Evolutionary conservation across 352 stramenopile species (phyloP).

Genomic region (Sclerospora graminicola): DNA sequence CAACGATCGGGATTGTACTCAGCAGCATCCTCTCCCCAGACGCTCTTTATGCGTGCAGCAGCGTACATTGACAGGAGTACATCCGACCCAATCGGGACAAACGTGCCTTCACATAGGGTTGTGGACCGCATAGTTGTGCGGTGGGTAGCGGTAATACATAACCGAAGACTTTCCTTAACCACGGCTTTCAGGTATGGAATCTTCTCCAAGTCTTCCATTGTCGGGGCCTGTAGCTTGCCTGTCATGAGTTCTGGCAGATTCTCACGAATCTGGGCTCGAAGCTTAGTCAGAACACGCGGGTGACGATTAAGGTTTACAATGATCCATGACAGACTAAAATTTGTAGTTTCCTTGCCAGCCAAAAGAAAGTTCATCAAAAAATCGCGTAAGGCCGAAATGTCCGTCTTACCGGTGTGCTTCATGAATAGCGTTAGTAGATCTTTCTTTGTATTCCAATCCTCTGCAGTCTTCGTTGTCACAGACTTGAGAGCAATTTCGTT

Average conservation of each 20-base stretch:
- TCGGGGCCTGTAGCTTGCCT: no score
- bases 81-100: conserved; percentile 16
- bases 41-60: no score
- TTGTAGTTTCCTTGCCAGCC: no score
- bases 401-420: conserved; percentile 3
- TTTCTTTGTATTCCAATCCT: conserved; percentile 7
- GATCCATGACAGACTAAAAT: conserved; percentile 75
- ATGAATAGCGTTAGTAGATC: conserved; percentile 48
- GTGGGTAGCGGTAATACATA: conserved; percentile 38
- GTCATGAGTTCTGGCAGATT: no score
- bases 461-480: conserved; percentile 6
- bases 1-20: no score
- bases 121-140: conserved; percentile 25
- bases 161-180: conserved; percentile 57
- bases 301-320: conserved; percentile 66
- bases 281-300: conserved; percentile 31
- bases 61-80: conserved; percentile 42
- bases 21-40: no score
- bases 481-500: conserved; percentile 22
- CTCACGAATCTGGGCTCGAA: conserved; percentile 34
- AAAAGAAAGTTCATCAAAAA: no score
- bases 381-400: conserved; percentile 16
- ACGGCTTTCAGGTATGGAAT: no score
- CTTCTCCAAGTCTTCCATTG: no score
- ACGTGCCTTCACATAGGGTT: conserved; percentile 62